Conservation (phyloP, 2,329 filamentous ascomycete species). For the Trichoderma citrinoviride region DNA sequence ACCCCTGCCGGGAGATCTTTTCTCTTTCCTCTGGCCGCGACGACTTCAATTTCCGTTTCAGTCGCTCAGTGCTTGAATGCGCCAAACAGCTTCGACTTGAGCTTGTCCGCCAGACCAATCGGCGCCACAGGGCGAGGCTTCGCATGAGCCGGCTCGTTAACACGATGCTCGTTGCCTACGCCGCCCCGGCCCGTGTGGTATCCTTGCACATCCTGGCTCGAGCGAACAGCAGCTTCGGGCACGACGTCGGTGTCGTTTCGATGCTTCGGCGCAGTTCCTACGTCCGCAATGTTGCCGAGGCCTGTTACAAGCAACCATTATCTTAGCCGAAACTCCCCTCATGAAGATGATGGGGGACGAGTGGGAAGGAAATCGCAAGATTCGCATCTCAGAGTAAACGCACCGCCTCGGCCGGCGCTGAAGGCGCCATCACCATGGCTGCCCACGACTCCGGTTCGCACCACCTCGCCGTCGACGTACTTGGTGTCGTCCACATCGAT, state of each 20-base stretch:
- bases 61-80: conserved; percentile 45
- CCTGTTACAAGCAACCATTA: conserved; percentile 37
- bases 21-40: neutral
- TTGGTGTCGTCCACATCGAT: conserved; percentile 56
- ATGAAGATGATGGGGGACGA: too few relatives aligned
- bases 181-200: conserved; percentile 61
- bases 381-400: conserved; percentile 24
- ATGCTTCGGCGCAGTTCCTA: conserved; percentile 36
- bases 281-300: conserved; percentile 57
- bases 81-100: conserved; percentile 55
- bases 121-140: conserved; percentile 29
- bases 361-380: neutral
- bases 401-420: conserved; percentile 59
- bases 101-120: conserved; percentile 53
- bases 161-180: conserved; percentile 53
- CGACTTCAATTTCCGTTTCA: neutral
- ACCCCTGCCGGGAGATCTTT: neutral
- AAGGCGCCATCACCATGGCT: conserved; percentile 58
- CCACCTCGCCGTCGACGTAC: conserved; percentile 62
- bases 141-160: conserved; percentile 33
- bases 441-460: conserved; percentile 52
- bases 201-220: conserved; percentile 47
- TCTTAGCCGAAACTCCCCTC: neutral
- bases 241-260: conserved; percentile 53
- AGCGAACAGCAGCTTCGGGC: conserved; percentile 51